These are phyloP conservation scores for Tagetes erecta DNA, from an alignment of 129 eudicot genomes.

Conservation along the genomic window DNA sequence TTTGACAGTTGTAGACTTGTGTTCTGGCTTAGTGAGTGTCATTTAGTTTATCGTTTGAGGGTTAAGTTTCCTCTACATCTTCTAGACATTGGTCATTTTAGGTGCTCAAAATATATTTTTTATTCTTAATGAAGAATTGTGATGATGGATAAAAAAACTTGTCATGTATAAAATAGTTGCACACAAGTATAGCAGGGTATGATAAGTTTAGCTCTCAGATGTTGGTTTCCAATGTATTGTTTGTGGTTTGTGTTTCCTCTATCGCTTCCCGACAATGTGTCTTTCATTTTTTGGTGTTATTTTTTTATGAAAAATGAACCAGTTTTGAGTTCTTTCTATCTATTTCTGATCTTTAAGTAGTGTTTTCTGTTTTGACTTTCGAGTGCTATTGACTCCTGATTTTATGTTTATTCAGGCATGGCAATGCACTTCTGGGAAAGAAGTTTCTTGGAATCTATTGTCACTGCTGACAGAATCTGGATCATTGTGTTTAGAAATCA, in stretches of 20 bases:
- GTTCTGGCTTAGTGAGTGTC: background rate
- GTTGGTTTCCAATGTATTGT: background rate
- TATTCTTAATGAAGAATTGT: background rate
- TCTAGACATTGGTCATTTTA: background rate
- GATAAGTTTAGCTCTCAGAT: conserved; percentile 7
- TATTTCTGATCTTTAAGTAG: conserved; percentile 2
- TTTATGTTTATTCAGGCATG: conserved; percentile 53
- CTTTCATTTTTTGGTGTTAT: background rate
- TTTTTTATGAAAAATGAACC: background rate
- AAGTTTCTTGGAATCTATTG: conserved; percentile 61
- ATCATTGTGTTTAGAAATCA: conserved; percentile 67
- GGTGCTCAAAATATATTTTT: background rate
- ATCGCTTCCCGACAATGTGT: background rate
- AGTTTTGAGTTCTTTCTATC: background rate
- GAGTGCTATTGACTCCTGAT: conserved; percentile 11
- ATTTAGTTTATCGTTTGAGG: background rate
- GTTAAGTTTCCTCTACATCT: background rate
- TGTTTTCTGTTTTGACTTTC: conserved; percentile 6
- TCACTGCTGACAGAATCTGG: conserved; percentile 67
- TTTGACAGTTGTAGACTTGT: background rate
- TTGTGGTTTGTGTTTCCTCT: background rate
- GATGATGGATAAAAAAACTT: background rate
- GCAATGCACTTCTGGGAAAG: conserved; percentile 68
- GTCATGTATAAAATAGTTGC: background rate
- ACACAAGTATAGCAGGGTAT: background rate